Percentiles rank a stretch among this genome's conserved stretches.
These are phyloP conservation scores for Alternaria postmessia DNA, from an alignment of 2,329 filamentous ascomycete genomes.

Conservation along the genomic window DNA sequence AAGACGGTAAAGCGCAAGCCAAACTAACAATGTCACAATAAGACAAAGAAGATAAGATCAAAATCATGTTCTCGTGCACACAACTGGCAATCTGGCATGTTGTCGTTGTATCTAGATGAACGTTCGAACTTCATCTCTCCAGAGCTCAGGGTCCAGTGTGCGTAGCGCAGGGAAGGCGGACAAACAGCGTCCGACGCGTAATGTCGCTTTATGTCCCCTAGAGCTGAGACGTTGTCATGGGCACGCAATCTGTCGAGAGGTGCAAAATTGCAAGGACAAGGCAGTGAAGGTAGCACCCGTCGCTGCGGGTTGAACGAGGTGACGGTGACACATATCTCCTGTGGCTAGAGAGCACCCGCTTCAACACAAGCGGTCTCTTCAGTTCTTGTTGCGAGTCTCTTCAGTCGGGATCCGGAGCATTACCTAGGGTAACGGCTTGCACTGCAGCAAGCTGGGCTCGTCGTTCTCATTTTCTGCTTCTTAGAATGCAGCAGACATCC, in stretches of 20 bases:
- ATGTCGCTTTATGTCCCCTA: not conserved
- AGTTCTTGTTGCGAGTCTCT: too few species aligned
- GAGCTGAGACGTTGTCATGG: not conserved
- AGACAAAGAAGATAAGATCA: conserved; percentile 15
- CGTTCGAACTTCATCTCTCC: not conserved
- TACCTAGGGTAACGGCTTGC: too few species aligned
- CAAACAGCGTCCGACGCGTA: not conserved
- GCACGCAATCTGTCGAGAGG: not conserved
- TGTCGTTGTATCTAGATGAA: not conserved
- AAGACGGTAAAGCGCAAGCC: conserved; percentile 2
- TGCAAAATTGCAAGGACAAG: not conserved
- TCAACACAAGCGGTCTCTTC: not conserved
- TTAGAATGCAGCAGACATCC: not conserved
- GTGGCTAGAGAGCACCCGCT: not conserved
- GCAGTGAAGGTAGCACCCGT: too few species aligned
- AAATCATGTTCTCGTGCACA: not conserved
- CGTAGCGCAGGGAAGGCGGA: not conserved
- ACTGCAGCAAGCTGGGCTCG: not conserved
- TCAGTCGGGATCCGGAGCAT: not conserved
- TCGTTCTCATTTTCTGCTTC: not conserved
- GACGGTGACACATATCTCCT: not conserved
- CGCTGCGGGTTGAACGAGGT: not conserved
- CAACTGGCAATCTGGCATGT: not conserved
- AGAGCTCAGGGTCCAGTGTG: not conserved
- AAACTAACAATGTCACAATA: conserved; percentile 8